Percentiles rank a stretch among this genome's conserved stretches.
Evolutionary conservation across 1,284 basidiomycete genomes (phyloP).

Genomic region (Sanghuangporus baumii): DNA sequence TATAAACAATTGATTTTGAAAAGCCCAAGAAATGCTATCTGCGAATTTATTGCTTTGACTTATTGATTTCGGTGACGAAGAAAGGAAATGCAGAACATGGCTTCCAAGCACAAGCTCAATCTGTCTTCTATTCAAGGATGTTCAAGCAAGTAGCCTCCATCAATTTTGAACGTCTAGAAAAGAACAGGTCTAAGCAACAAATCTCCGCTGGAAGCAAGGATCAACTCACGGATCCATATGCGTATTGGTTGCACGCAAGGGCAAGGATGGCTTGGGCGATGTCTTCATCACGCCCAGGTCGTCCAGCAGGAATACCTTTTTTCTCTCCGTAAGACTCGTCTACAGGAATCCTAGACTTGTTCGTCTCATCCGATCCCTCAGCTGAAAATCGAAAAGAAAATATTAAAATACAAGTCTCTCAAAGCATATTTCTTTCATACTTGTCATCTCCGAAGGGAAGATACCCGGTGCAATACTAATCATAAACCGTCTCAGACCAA

Average conservation of each 20-base stretch:
- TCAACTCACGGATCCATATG: slow-evolving; percentile 24
- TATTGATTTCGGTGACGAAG: too few relatives aligned
- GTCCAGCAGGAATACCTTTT: too few relatives aligned
- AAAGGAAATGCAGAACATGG: background rate
- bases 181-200: background rate
- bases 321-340: too few relatives aligned
- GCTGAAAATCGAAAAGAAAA: slow-evolving; percentile 17
- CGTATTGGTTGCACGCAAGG: slow-evolving; percentile 31
- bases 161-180: slow-evolving; percentile 26
- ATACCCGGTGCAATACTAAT: slow-evolving; percentile 32
- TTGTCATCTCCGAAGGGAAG: slow-evolving; percentile 35
- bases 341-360: slow-evolving; percentile 30
- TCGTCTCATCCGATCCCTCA: slow-evolving; percentile 28
- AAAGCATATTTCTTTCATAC: slow-evolving; percentile 19
- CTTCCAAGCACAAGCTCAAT: background rate
- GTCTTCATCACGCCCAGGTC: slow-evolving; percentile 32
- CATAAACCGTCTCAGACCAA: background rate
- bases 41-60: too few relatives aligned
- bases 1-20: too few relatives aligned
- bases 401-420: background rate
- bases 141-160: slow-evolving; percentile 31
- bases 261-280: slow-evolving; percentile 33
- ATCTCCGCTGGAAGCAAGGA: background rate
- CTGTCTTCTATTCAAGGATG: slow-evolving; percentile 24
- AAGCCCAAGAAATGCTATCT: too few relatives aligned